phyloP scores from a whole-genome alignment of 345 rosid species.

The Kernera saxatilis region DNA sequence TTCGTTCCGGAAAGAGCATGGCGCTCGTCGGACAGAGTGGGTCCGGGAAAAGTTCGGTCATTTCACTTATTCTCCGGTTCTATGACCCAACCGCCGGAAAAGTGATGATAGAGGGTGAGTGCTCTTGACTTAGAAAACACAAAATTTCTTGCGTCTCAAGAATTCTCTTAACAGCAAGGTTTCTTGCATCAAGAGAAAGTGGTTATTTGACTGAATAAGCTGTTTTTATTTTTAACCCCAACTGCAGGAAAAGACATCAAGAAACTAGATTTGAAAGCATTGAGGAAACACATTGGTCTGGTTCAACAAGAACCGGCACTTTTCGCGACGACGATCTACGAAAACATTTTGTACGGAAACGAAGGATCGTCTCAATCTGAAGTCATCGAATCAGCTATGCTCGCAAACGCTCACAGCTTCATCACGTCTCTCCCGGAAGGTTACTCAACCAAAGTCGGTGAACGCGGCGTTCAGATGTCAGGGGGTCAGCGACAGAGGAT shows the following conservation, averaged over 20 bases:
- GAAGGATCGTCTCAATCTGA: constrained; percentile 74
- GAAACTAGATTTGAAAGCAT: constrained; percentile 59
- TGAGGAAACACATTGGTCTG: constrained; percentile 73
- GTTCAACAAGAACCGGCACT: constrained; percentile 98
- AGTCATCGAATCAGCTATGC: constrained; percentile 74
- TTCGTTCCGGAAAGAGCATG: constrained; percentile 68
- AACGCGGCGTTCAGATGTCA: constrained; percentile 83
- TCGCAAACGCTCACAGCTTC: constrained; percentile 83
- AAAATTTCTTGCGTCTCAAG: constrained; percentile 1
- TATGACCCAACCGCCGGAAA: constrained; percentile 81
- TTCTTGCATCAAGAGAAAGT: background rate
- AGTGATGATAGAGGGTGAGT: constrained; percentile 84
- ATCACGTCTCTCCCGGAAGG: constrained; percentile 84
- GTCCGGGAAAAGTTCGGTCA: constrained; percentile 89
- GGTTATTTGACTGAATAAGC: background rate
- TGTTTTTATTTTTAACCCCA: background rate
- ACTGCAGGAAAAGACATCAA: constrained; percentile 64
- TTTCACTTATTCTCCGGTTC: constrained; percentile 82
- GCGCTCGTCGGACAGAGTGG: constrained; percentile 98
- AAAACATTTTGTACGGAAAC: constrained; percentile 85
- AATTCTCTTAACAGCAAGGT: background rate
- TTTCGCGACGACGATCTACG: constrained; percentile 75
- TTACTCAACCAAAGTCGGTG: constrained; percentile 83
- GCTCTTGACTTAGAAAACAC: background rate
- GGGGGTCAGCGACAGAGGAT: constrained; percentile 93